Conservation (phyloP, 2,329 filamentous ascomycete genomes). For the Colletotrichum simmondsii region DNA sequence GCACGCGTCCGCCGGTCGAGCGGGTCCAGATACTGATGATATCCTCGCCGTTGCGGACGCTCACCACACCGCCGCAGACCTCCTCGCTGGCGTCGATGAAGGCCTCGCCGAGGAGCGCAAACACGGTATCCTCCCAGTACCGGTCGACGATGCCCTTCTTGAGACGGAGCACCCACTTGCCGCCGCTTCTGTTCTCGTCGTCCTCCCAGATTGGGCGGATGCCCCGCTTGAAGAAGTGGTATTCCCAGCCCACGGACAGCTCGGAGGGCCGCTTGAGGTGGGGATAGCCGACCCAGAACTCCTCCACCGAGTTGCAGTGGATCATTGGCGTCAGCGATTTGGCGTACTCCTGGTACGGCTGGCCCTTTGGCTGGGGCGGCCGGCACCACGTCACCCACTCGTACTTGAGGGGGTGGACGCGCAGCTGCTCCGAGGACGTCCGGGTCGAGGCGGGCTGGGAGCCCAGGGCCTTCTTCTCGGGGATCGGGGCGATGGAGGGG, state of each 20-base stretch:
- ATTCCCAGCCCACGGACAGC: slow-evolving; percentile 93
- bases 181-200: slow-evolving; percentile 93
- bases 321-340: slow-evolving; percentile 93
- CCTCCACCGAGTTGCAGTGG: slow-evolving; percentile 82
- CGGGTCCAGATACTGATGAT: slow-evolving; percentile 98
- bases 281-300: slow-evolving; percentile 90
- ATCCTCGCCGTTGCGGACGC: slow-evolving; percentile 94
- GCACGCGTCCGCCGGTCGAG: slow-evolving; percentile 90
- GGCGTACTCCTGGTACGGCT: slow-evolving; percentile 89
- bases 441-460: slow-evolving; percentile 34
- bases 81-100: slow-evolving; percentile 94
- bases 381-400: slow-evolving; percentile 98
- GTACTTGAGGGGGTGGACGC: slow-evolving; percentile 69
- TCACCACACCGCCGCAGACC: slow-evolving; percentile 93
- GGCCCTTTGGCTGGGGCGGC: slow-evolving; percentile 95
- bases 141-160: slow-evolving; percentile 98
- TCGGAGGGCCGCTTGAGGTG: slow-evolving; percentile 91
- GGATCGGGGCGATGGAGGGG: slow-evolving; percentile 57
- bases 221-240: slow-evolving; percentile 97
- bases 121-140: slow-evolving; percentile 94
- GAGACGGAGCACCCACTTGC: slow-evolving; percentile 96
- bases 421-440: slow-evolving; percentile 30
- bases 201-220: slow-evolving; percentile 99
- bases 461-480: slow-evolving; percentile 63
- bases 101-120: slow-evolving; percentile 93